A percentile compares a stretch with the other conserved stretches of the same genome.
These are phyloP conservation scores for Zasmidium cellare DNA, from an alignment of 2,329 filamentous ascomycete genomes.

Conservation along the genomic window DNA sequence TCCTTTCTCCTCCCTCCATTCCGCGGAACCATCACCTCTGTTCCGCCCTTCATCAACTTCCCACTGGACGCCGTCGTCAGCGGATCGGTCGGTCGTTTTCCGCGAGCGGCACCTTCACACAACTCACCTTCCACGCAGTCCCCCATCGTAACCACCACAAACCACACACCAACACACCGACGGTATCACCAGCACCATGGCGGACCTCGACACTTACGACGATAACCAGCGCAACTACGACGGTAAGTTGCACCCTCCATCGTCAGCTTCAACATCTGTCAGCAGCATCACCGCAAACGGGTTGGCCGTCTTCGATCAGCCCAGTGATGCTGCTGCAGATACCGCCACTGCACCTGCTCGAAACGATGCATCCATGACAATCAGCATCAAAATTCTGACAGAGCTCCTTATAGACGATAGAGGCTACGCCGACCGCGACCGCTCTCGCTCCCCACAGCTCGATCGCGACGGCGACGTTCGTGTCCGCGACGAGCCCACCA, in stretches of 20 bases:
- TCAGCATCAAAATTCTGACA: not conserved
- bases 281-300: conserved; percentile 12
- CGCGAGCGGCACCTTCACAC: not conserved
- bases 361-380: not conserved
- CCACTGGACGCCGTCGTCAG: not conserved
- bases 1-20: not conserved
- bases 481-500: conserved; percentile 64
- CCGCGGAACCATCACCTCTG: not conserved
- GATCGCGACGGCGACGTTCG: conserved; percentile 46
- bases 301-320: not conserved
- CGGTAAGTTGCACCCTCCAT: conserved; percentile 49
- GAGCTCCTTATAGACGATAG: conserved; percentile 53
- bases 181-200: conserved; percentile 31
- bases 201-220: conserved; percentile 63
- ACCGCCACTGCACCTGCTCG: not conserved
- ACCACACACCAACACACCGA: conserved; percentile 6
- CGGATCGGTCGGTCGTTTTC: not conserved
- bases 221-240: conserved; percentile 66
- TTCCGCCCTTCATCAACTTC: not conserved
- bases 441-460: conserved; percentile 60
- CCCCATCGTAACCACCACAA: not conserved
- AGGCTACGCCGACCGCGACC: conserved; percentile 59
- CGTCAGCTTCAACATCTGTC: not conserved
- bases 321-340: not conserved
- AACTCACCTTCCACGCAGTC: conserved; percentile 1